Percentiles rank a stretch among this genome's conserved stretches.
Conservation (phyloP, 768 basidiomycete species). For the Sporobolomyces pararoseus region DNA sequence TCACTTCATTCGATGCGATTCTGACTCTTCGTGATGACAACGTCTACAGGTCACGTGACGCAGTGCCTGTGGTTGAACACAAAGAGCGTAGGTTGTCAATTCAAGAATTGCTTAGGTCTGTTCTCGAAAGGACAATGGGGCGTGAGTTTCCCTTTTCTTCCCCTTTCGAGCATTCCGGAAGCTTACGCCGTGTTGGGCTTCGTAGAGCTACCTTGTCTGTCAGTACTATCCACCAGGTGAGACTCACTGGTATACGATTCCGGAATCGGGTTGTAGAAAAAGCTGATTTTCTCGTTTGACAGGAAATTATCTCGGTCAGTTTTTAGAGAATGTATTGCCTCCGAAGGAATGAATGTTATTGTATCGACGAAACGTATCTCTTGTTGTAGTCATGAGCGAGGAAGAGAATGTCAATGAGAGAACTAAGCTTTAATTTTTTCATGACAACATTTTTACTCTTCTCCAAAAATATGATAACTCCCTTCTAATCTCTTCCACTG, state of each 20-base stretch:
- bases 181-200: background rate
- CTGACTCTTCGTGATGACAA: too few species aligned
- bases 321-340: slow-evolving; percentile 7
- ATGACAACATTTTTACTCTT: too few species aligned
- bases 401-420: too few species aligned
- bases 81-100: slow-evolving; percentile 10
- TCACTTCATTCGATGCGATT: too few species aligned
- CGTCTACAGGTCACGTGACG: slow-evolving; percentile 9
- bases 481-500: too few species aligned
- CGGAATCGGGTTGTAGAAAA: too few species aligned
- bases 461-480: too few species aligned
- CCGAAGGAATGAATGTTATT: background rate
- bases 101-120: slow-evolving; percentile 8
- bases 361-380: too few species aligned
- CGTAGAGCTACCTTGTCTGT: slow-evolving; percentile 7
- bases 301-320: slow-evolving; percentile 10
- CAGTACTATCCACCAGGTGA: slow-evolving; percentile 12
- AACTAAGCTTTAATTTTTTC: too few species aligned
- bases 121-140: background rate
- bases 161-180: too few species aligned
- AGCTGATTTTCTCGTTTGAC: background rate
- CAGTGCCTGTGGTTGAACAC: slow-evolving; percentile 11
- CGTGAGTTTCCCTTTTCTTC: background rate
- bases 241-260: background rate
- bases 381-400: too few species aligned